Conservation (phyloP, 1,284 basidiomycete genomes). For the Cutaneotrichosporon cyanovorans region DNA sequence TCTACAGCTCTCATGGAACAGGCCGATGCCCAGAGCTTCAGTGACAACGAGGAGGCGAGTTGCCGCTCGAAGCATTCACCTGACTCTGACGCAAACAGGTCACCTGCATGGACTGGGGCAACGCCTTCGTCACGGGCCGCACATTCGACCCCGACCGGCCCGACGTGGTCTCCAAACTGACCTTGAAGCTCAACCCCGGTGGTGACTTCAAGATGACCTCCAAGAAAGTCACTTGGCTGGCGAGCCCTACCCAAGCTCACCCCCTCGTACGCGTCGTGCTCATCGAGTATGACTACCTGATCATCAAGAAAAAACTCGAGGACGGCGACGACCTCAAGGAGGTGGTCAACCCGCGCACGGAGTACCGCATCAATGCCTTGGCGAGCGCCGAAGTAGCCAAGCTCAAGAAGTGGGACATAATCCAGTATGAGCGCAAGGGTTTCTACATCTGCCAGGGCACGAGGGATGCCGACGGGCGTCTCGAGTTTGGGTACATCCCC, state of each 20-base stretch:
- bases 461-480: not conserved
- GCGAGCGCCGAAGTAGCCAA: not conserved
- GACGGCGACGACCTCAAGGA: slow-evolving; percentile 84
- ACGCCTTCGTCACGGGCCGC: not conserved
- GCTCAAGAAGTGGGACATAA: slow-evolving; percentile 1
- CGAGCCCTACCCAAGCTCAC: not conserved
- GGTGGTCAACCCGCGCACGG: slow-evolving; percentile 80
- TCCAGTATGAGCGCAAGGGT: slow-evolving; percentile 4
- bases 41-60: not conserved
- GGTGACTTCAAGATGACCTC: not conserved
- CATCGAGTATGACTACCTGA: slow-evolving; percentile 68
- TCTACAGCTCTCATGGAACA: not conserved
- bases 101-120: slow-evolving; percentile 4
- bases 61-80: not conserved
- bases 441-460: slow-evolving; percentile 3
- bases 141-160: not conserved
- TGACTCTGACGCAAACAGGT: not conserved
- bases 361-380: slow-evolving; percentile 62
- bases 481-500: not conserved
- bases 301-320: slow-evolving; percentile 99
- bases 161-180: not conserved
- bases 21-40: not conserved
- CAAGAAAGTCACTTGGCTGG: slow-evolving; percentile 2
- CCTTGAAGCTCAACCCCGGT: not conserved
- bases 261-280: not conserved